Evolutionary conservation across 1,284 basidiomycete genomes (phyloP), one percentile per base, ranked within the genome.

Genomic region (Microbotryum silenes-acaulis): DNA sequence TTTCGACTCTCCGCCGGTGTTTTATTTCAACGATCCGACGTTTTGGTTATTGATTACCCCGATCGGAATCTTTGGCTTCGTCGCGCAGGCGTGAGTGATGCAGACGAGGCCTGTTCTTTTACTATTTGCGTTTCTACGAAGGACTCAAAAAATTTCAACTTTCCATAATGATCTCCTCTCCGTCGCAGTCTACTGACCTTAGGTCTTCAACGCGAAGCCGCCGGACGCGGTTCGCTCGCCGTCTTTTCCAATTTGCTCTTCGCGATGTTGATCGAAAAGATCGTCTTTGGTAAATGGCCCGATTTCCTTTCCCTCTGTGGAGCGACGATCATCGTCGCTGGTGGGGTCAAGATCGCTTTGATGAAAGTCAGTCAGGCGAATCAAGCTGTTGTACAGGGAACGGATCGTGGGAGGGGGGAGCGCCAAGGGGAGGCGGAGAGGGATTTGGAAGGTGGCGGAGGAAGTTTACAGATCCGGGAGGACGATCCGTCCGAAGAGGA

Each of bases 21-120:
- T 71, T 27, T 44, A 67, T 16, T 63, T 69, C 21, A 54, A 25
- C 46, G 59, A 65, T 31, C 46, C 60, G 20, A 56, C 59, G 27
- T 71, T 70, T 42, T 65, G 69, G 33, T 50, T 63, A 12, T 60
- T 68, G 27, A 62, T 70, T 21, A 48, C 64, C 16, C 67, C 68
- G 1, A 69, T 70, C 58, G 68, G 70, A 3, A 53, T 72, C 6
- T 60, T 67, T 27, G 70, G 71, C 18, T 72, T 72, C 52, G 8
- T 61, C 23, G 68, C 70, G 0, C 71, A 72, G 45, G 57, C 62
- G 2, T 42, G 37, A 42, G 37, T 42, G 31, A 31, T 31, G 25
- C 8, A 31, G 31, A 31, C 7, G 9, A 31, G 31, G 9, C 2
- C 31, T 31, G 8, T 31, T 31, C 31, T 8, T 9, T 31, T 9